phyloP scores from a whole-genome alignment of 2,329 filamentous ascomycete species.

The Onygena corvina region DNA sequence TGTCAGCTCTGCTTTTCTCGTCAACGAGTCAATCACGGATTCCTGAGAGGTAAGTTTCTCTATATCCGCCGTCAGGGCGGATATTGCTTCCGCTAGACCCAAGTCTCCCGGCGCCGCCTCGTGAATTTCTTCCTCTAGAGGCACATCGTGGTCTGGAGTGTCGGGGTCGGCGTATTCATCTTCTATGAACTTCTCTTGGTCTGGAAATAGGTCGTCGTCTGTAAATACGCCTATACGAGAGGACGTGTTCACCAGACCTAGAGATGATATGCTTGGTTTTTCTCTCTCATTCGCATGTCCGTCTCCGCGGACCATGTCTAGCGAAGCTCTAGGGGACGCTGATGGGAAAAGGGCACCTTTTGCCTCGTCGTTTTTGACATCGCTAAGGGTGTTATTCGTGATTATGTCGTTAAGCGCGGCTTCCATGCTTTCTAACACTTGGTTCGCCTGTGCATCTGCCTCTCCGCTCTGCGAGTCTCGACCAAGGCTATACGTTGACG shows the following conservation, averaged over 20 bases:
- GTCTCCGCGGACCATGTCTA: conserved; percentile 36
- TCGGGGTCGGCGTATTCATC: conserved; percentile 71
- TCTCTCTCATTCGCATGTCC: conserved; percentile 49
- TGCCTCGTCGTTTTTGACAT: conserved; percentile 27
- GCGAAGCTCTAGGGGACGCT: conserved; percentile 34
- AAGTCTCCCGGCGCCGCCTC: conserved; percentile 91
- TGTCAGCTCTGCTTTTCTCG: conserved; percentile 86
- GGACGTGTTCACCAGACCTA: conserved; percentile 78
- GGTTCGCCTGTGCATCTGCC: conserved; percentile 51
- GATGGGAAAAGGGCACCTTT: conserved; percentile 33
- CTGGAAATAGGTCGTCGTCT: conserved; percentile 83
- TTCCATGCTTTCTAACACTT: conserved; percentile 86
- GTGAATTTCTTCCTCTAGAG: conserved; percentile 71
- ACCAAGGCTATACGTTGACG: conserved; percentile 70
- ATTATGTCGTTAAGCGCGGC: conserved; percentile 85
- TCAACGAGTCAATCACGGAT: conserved; percentile 79
- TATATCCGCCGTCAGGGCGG: conserved; percentile 76
- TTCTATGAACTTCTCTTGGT: conserved; percentile 63
- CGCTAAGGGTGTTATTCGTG: conserved; percentile 52
- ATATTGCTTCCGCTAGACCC: conserved; percentile 84
- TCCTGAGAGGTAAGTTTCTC: conserved; percentile 80
- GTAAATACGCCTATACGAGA: conserved; percentile 85
- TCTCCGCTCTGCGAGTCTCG: conserved; percentile 51
- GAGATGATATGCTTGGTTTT: conserved; percentile 78
- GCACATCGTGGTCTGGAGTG: conserved; percentile 44